A percentile compares a stretch with the other conserved stretches of the same genome.
Evolutionary conservation across 2,329 filamentous ascomycete genomes (phyloP).

Genomic region (Paracoccidioides brasiliensis): DNA sequence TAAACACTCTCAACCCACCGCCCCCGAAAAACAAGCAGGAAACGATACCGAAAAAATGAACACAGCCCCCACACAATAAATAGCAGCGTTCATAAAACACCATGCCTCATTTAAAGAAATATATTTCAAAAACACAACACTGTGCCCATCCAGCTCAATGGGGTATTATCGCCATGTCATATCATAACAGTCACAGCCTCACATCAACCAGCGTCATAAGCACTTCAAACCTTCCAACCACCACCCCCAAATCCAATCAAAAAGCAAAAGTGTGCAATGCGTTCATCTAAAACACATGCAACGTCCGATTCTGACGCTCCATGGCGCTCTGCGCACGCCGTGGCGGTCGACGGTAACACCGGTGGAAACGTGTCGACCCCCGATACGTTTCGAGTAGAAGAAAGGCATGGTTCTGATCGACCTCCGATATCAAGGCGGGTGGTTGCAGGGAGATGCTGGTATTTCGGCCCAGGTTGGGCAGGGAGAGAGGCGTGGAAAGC

Average conservation of each 20-base stretch:
- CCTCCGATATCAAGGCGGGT: background rate
- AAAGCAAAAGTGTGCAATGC: background rate
- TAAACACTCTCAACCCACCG: no score
- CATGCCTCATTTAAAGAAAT: no score
- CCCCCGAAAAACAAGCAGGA: no score
- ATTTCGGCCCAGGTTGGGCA: background rate
- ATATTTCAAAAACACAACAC: no score
- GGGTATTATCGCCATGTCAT: no score
- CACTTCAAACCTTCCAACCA: background rate
- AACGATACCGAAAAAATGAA: no score
- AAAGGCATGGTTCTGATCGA: slow-evolving; percentile 17
- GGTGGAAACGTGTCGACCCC: slow-evolving; percentile 30
- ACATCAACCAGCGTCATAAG: no score
- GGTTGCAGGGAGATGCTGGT: background rate
- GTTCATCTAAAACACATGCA: slow-evolving; percentile 42
- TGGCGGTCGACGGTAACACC: slow-evolving; percentile 41
- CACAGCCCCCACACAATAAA: no score
- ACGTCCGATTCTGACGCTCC: slow-evolving; percentile 37
- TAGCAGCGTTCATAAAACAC: no score
- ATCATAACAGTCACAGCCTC: no score
- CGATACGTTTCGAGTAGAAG: slow-evolving; percentile 26
- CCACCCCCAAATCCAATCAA: background rate
- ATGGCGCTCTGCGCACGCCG: slow-evolving; percentile 39
- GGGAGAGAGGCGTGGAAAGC: background rate
- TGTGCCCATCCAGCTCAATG: no score